Evolutionary conservation across 768 basidiomycete genomes (phyloP), one percentile per base, ranked within the genome.

Genomic region (Lentinula sp.): DNA sequence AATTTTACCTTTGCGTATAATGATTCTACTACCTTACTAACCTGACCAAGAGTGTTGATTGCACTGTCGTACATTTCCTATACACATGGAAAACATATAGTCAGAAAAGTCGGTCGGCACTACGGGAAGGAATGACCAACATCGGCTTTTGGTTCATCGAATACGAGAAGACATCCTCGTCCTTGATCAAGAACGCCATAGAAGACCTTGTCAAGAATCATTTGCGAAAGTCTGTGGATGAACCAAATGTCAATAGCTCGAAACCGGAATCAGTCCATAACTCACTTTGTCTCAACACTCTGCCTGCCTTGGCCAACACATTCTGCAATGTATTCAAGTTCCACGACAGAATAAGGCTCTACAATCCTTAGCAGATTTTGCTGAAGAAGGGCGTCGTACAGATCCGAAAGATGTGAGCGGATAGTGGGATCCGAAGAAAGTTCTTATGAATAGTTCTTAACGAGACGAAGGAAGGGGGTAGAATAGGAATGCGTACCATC

Each of bases 151-250:
- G 85, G 85, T 71, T 93, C 80, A 61, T 97, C 92, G 63, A 91
- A 98, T n/a, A 98, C 86, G 55, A 97, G 76, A 53, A 98, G 75
- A 68, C 94, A 95, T 0, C 95, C 95, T 2, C 92, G 83, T 32
- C 93, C 94, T 71, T 98, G 96, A 71, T 98, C 96, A n/a, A 99
- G 80, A 1, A 99, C 95, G 5, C 96, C 96, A 63, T 93, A 84
- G 64, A 98, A 84, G 1, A 95, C 85, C 66, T 95, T 95, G 75
- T 98, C 96, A 41, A 98, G 77, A 63, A 98, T 99, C 96, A 99
- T 98, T 71, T 99, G 96, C 35, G 91, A 94, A 32, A 98, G 76
- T 71, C 95, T 96, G 66, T 5, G 36, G 18, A 5, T 20, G 28
- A 28, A 2, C 28, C 28, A 52, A 51, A 42, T 4, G 15, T 54